Evolutionary conservation across 2,329 filamentous ascomycete genomes (phyloP).

Genomic region (Fusarium sp.): DNA sequence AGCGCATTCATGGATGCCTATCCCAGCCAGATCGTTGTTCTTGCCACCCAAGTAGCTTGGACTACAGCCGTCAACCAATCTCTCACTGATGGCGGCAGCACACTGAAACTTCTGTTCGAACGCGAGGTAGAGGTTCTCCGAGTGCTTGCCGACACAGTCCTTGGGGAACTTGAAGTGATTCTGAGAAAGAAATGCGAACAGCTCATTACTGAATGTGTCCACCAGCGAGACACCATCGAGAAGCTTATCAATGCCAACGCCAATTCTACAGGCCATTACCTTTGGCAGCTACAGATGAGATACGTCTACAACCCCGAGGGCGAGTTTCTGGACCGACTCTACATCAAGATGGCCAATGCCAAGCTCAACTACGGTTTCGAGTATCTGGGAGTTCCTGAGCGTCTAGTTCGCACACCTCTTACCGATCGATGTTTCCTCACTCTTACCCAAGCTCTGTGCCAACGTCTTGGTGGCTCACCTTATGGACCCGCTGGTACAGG

Average conservation of each 20-base stretch:
- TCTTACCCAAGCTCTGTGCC: constrained; percentile 93
- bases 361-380: constrained; percentile 97
- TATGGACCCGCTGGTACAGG: constrained; percentile 98
- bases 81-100: constrained; percentile 76
- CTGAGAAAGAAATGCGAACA: constrained; percentile 97
- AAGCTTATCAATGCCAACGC: constrained; percentile 84
- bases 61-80: constrained; percentile 86
- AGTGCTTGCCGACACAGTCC: constrained; percentile 86
- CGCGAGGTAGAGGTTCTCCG: constrained; percentile 87
- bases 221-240: constrained; percentile 93
- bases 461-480: constrained; percentile 93
- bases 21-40: constrained; percentile 93
- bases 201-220: constrained; percentile 97
- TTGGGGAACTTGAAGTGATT: constrained; percentile 88
- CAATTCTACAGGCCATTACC: constrained; percentile 79
- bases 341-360: constrained; percentile 97
- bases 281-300: constrained; percentile 97
- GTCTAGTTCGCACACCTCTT: constrained; percentile 94
- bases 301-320: constrained; percentile 88
- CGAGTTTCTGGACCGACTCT: constrained; percentile 83
- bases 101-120: constrained; percentile 77
- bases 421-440: constrained; percentile 99
- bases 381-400: constrained; percentile 95
- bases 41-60: constrained; percentile 95
- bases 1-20: constrained; percentile 84